Percentiles rank a stretch among this genome's conserved stretches.
These are phyloP conservation scores for Saturnispora mendoncae DNA, from an alignment of 805 yeast species.

Conservation along the genomic window DNA sequence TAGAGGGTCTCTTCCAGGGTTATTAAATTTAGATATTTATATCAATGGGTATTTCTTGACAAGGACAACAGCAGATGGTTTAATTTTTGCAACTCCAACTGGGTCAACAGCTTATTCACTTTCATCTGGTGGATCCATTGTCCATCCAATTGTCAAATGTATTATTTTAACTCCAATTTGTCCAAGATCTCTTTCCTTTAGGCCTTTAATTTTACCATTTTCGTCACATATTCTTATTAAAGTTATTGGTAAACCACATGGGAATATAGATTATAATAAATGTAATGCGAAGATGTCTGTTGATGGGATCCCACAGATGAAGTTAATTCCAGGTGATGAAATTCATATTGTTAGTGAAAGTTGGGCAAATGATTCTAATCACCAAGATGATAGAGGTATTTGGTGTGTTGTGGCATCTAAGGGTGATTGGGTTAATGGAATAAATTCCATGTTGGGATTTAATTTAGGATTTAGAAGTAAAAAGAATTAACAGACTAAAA, in stretches of 20 bases:
- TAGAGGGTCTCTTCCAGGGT: conserved; percentile 80
- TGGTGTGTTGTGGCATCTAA: conserved; percentile 82
- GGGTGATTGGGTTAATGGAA: conserved; percentile 87
- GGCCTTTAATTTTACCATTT: conserved; percentile 79
- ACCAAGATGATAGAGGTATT: conserved; percentile 41
- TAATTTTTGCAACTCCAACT: conserved; percentile 80
- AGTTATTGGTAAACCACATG: conserved; percentile 38
- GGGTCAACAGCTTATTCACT: conserved; percentile 92
- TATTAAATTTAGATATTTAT: conserved; percentile 74
- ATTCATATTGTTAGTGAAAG: conserved; percentile 62
- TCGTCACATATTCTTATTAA: conserved; percentile 63
- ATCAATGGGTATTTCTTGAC: conserved; percentile 81
- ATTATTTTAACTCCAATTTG: conserved; percentile 83
- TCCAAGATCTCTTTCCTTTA: conserved; percentile 81
- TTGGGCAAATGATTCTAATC: conserved; percentile 40
- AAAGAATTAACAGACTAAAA: no score
- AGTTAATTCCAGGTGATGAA: conserved; percentile 66
- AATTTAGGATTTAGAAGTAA: conserved; percentile 61
- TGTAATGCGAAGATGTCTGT: conserved; percentile 54
- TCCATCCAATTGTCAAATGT: conserved; percentile 80
- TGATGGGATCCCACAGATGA: conserved; percentile 75
- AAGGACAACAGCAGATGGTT: conserved; percentile 87
- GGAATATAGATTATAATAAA: conserved; percentile 21
- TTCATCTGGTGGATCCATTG: conserved; percentile 86
- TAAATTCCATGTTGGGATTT: conserved; percentile 82